phyloP scores from a whole-genome alignment of 441 rosid species.

The Erodium chrysanthum region DNA sequence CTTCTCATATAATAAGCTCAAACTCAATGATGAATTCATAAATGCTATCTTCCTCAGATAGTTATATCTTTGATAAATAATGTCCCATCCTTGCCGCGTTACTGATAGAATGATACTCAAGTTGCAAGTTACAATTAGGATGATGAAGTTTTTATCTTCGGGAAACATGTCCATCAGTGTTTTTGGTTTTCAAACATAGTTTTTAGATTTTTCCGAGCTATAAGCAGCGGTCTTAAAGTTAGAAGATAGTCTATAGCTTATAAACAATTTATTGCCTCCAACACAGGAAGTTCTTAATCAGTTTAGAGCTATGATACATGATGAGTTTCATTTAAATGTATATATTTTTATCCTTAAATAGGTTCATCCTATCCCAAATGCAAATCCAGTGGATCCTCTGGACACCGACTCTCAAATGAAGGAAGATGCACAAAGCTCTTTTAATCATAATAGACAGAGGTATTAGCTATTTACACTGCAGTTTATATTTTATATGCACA shows the following conservation, averaged over 20 bases:
- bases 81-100: background rate
- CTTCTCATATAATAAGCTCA: background rate
- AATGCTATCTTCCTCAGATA: background rate
- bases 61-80: background rate
- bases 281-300: background rate
- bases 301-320: background rate
- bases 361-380: constrained; percentile 51
- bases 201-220: background rate
- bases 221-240: background rate
- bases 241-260: background rate
- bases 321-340: background rate
- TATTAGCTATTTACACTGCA: constrained; percentile 20
- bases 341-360: constrained; percentile 19
- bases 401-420: constrained; percentile 42
- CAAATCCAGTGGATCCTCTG: constrained; percentile 31
- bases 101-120: background rate
- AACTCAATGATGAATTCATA: background rate
- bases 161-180: background rate
- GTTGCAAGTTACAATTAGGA: background rate
- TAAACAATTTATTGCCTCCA: background rate
- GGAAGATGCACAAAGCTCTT: constrained; percentile 74
- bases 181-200: background rate
- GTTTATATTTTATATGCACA: background rate
- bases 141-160: background rate
- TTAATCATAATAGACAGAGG: constrained; percentile 39